These are phyloP conservation scores for Ogataea philodendri DNA, from an alignment of 805 yeast genomes.

Conservation along the genomic window DNA sequence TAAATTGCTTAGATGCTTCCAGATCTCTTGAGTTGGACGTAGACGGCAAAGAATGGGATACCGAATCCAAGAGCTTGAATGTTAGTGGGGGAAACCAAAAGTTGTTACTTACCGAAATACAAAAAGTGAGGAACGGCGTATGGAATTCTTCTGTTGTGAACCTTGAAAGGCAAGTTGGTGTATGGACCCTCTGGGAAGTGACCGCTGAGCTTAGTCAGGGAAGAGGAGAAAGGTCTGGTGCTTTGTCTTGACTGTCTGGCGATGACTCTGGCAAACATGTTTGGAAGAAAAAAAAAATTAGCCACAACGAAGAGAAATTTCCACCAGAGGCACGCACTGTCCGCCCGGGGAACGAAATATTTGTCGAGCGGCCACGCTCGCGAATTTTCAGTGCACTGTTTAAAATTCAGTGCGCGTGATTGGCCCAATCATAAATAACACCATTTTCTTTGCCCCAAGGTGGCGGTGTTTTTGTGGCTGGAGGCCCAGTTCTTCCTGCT, in stretches of 20 bases:
- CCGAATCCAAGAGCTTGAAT: conserved; percentile 52
- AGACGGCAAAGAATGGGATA: conserved; percentile 75
- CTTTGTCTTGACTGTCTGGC: conserved; percentile 26
- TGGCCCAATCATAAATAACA: conserved; percentile 7
- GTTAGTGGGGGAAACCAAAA: conserved; percentile 8
- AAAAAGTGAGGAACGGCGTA: conserved; percentile 80
- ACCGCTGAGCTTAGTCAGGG: conserved; percentile 42
- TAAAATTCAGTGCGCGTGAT: conserved; percentile 10
- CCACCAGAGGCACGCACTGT: conserved; percentile 6
- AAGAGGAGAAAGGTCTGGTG: conserved; percentile 53
- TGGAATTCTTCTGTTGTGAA: conserved; percentile 90
- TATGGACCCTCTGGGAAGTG: conserved; percentile 78
- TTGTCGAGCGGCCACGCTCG: conserved; percentile 1
- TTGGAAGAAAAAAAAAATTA: conserved; percentile 12
- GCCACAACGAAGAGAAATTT: conserved; percentile 7
- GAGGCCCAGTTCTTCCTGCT: not conserved
- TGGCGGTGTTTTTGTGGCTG: conserved; percentile 14
- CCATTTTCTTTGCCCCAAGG: conserved; percentile 6
- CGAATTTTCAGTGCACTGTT: not conserved
- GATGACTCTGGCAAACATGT: conserved; percentile 33
- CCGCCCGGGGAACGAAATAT: too few relatives aligned
- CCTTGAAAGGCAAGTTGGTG: conserved; percentile 91
- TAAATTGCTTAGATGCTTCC: conserved; percentile 47
- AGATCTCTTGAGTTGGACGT: conserved; percentile 84
- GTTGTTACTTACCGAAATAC: conserved; percentile 55